Evolutionary conservation across 1,284 basidiomycete species (phyloP).

Genomic region (Rhodotorula sp.): DNA sequence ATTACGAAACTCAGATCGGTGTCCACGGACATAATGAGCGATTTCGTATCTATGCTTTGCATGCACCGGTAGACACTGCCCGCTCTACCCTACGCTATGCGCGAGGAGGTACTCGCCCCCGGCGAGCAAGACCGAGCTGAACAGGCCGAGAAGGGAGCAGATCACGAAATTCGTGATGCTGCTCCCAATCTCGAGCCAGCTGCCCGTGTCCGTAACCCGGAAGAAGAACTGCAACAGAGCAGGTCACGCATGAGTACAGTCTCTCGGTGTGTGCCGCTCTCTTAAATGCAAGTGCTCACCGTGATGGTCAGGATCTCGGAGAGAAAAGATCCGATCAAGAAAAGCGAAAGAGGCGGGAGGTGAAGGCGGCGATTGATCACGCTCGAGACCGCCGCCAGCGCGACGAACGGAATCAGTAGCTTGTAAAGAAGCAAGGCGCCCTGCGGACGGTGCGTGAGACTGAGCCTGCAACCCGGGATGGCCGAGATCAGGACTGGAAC

Average conservation of each 20-base stretch:
- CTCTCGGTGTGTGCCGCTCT: neutral
- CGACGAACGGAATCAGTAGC: slow-evolving; percentile 73
- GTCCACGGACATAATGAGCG: too few relatives aligned
- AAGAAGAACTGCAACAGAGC: slow-evolving; percentile 66
- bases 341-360: slow-evolving; percentile 71
- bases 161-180: slow-evolving; percentile 41
- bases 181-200: slow-evolving; percentile 63
- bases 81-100: neutral
- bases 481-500: neutral
- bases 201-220: slow-evolving; percentile 76
- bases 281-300: slow-evolving; percentile 12
- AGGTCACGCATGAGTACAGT: slow-evolving; percentile 60
- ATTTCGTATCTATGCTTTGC: too few relatives aligned
- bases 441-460: neutral
- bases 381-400: slow-evolving; percentile 67
- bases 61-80: too few relatives aligned
- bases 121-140: slow-evolving; percentile 24
- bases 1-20: too few relatives aligned
- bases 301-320: slow-evolving; percentile 57
- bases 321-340: slow-evolving; percentile 68
- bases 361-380: slow-evolving; percentile 63
- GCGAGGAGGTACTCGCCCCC: slow-evolving; percentile 19
- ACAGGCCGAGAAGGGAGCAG: slow-evolving; percentile 31
- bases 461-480: neutral
- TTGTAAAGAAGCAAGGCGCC: slow-evolving; percentile 61